Evolutionary conservation across 495 filamentous ascomycete genomes (phyloP), one percentile per base, ranked within the genome.

Genomic region (Talaromyces trachyspermus): DNA sequence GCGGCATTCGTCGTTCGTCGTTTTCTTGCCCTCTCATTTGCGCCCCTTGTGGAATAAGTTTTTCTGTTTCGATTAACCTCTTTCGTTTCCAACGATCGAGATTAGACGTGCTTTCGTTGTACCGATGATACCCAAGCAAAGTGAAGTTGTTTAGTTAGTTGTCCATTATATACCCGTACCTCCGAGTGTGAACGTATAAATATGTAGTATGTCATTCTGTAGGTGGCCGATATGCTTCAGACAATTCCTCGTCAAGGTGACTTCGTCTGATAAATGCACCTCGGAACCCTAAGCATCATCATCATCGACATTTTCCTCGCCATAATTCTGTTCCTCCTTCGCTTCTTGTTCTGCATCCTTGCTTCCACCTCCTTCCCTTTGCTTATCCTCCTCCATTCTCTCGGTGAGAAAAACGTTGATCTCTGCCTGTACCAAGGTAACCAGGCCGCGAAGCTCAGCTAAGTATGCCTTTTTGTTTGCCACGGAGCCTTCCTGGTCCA

Each of bases 371-470:
- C 38, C 56, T 20, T 56, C 62, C 20, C 39, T n/a, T 22, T 70
- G 75, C 51, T 88, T 90, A 55, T 95, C 92, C 53, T 87, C 84
- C 45, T 90, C 89, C 91, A 98, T 98, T 30, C 81, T 78, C 51
- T 70, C 64, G 18, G 92, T 98, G 51, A 98, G 72, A 58, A 89
- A 88, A 24, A 64, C 68, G 68, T 98, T 98, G 57, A 96, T 70
- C 12, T 79, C 71, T 14, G 76, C 79, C 54, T 97, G 92, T 8
- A 90, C 56, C 15, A 66, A 54, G 2, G 69, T 61, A 4, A 82
- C 71, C 1, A 79, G 72, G 8, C 70, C 57, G n/a, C 85, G 81
- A 2, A 96, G 75, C 4, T 70, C 66, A 20, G 64, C 50, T 23
- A 98, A 77, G 60, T 92, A 89, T 2, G 71, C 62, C 2, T 77